These are phyloP conservation scores for Penicillium sclerotigenum DNA, from an alignment of 2,329 filamentous ascomycete genomes.

Conservation along the genomic window DNA sequence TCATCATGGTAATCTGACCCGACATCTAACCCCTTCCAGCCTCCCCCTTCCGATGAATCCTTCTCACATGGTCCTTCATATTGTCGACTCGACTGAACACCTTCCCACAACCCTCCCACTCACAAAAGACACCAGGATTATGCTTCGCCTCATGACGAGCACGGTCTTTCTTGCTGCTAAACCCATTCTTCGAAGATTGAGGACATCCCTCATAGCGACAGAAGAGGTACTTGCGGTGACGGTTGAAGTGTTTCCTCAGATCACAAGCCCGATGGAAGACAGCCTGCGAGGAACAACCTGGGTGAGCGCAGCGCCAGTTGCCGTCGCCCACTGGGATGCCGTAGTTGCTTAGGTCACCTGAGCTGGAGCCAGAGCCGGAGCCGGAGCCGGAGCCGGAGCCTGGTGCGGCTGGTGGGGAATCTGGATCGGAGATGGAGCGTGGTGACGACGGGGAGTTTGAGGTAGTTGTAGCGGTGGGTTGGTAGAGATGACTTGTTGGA, in stretches of 20 bases:
- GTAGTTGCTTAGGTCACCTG: constrained; percentile 31
- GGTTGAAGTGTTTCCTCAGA: constrained; percentile 61
- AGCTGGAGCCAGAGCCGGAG: constrained; percentile 12
- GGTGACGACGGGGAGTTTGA: constrained; percentile 16
- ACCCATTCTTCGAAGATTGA: constrained; percentile 55
- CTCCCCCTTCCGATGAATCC: constrained; percentile 38
- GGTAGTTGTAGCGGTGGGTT: neutral
- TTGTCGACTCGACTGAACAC: constrained; percentile 62
- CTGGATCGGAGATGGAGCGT: constrained; percentile 14
- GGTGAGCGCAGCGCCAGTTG: constrained; percentile 58
- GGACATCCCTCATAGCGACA: constrained; percentile 59
- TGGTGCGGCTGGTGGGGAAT: constrained; percentile 3
- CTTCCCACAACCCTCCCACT: constrained; percentile 56
- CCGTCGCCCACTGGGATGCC: constrained; percentile 32
- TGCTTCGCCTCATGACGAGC: constrained; percentile 62
- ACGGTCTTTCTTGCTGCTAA: constrained; percentile 62
- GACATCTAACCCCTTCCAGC: neutral
- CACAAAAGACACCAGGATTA: constrained; percentile 58
- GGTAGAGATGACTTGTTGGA: neutral
- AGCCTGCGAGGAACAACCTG: constrained; percentile 57
- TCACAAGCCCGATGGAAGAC: constrained; percentile 60
- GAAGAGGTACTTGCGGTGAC: constrained; percentile 60
- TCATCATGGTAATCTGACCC: neutral
- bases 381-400: constrained; percentile 11
- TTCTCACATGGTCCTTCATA: constrained; percentile 53